These are phyloP conservation scores for Talaromyces proteolyticus DNA, from an alignment of 495 filamentous ascomycete species.

Conservation along the genomic window DNA sequence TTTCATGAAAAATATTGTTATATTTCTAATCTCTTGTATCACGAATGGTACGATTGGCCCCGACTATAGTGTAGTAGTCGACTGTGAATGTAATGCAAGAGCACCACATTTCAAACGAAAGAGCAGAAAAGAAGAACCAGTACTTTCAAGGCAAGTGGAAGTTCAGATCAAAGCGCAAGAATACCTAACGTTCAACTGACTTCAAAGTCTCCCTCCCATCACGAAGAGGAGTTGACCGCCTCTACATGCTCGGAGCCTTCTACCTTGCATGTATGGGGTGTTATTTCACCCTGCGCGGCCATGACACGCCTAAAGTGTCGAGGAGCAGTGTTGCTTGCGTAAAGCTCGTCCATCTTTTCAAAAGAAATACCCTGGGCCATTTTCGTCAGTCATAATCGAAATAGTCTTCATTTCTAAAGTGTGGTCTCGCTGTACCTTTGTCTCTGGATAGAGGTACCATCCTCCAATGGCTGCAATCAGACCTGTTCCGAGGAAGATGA, in stretches of 20 bases:
- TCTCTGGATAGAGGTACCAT: conserved; percentile 16
- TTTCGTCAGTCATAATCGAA: neutral
- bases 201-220: neutral
- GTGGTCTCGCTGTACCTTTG: conserved; percentile 8
- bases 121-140: neutral
- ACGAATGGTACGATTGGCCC: neutral
- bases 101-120: neutral
- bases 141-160: neutral
- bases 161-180: neutral
- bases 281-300: neutral
- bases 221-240: neutral
- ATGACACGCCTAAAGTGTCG: conserved; percentile 1
- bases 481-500: conserved; percentile 14
- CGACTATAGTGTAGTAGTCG: neutral
- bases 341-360: conserved; percentile 13
- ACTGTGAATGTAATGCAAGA: neutral
- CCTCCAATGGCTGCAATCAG: conserved; percentile 12
- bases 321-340: conserved; percentile 9
- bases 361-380: conserved; percentile 6
- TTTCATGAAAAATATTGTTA: neutral
- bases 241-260: neutral
- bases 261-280: neutral
- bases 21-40: neutral
- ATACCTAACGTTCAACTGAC: neutral
- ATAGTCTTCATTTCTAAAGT: neutral